Conservation (phyloP, 345 rosid genomes). For the Lepidium aucheri region DNA sequence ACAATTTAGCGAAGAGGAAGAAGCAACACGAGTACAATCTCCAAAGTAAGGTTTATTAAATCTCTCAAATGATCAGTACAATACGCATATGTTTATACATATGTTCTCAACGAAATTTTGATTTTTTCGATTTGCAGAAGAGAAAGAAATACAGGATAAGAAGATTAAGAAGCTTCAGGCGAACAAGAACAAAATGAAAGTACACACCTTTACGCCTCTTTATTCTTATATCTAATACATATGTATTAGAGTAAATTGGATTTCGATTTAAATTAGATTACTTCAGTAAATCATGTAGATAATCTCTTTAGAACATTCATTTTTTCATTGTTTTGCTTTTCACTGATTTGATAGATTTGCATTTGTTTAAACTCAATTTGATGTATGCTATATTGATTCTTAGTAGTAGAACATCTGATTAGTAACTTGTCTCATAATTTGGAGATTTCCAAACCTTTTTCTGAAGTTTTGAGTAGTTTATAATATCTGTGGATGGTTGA, state of each 20-base stretch:
- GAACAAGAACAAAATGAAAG: slow-evolving; percentile 96
- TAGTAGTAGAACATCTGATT: too few species aligned
- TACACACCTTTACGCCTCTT: slow-evolving; percentile 15
- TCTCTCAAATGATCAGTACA: neutral
- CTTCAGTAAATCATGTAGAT: neutral
- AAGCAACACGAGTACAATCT: slow-evolving; percentile 82
- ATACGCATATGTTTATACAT: neutral
- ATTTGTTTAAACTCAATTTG: neutral
- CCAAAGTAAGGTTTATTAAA: slow-evolving; percentile 33
- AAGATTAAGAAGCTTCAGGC: slow-evolving; percentile 60
- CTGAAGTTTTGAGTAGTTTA: neutral
- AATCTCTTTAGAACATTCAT: too few species aligned
- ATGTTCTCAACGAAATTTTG: neutral
- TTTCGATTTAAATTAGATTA: neutral
- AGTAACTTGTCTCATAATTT: neutral
- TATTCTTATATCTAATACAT: neutral
- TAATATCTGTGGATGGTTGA: neutral
- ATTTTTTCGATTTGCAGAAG: slow-evolving; percentile 38
- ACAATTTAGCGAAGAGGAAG: slow-evolving; percentile 68
- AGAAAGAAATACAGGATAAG: slow-evolving; percentile 68
- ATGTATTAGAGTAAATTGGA: neutral
- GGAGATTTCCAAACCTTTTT: neutral
- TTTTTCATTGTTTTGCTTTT: too few species aligned
- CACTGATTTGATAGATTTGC: neutral
- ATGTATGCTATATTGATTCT: too few species aligned